Conservation (phyloP, 2,329 filamentous ascomycete genomes). For the Colletotrichum graminicola region DNA sequence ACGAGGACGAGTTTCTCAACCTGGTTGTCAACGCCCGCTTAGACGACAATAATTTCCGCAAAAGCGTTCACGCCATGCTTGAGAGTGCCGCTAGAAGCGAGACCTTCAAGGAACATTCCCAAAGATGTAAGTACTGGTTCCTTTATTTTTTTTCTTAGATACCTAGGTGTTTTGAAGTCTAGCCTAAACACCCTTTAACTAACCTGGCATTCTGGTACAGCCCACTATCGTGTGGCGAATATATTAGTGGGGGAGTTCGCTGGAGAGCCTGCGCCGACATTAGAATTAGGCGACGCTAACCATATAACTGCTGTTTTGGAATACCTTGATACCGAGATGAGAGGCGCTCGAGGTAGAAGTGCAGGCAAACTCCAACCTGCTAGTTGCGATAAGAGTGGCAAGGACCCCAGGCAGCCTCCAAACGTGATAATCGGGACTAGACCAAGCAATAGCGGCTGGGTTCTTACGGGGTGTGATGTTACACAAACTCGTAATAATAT, state of each 20-base stretch:
- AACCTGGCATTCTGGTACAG: background rate
- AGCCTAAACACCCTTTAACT: background rate
- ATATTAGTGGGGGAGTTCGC: background rate
- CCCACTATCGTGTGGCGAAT: background rate
- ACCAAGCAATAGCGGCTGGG: background rate
- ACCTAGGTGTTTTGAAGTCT: background rate
- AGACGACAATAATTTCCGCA: background rate
- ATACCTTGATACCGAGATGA: background rate
- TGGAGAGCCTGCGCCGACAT: background rate
- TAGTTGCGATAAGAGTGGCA: background rate
- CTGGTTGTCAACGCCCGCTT: background rate
- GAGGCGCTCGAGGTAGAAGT: background rate
- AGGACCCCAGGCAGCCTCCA: background rate
- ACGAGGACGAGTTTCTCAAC: background rate
- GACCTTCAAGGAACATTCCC: background rate
- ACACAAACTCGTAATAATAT: background rate
- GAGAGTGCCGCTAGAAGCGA: background rate
- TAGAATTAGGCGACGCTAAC: background rate
- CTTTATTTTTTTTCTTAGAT: background rate
- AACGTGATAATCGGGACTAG: background rate
- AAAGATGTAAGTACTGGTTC: background rate
- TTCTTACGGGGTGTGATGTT: background rate
- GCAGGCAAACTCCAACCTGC: background rate
- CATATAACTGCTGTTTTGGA: background rate
- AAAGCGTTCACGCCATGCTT: background rate